Evolutionary conservation across 441 rosid genomes (phyloP), one percentile per base, ranked within the genome.

Genomic region (Croton laevigatus): DNA sequence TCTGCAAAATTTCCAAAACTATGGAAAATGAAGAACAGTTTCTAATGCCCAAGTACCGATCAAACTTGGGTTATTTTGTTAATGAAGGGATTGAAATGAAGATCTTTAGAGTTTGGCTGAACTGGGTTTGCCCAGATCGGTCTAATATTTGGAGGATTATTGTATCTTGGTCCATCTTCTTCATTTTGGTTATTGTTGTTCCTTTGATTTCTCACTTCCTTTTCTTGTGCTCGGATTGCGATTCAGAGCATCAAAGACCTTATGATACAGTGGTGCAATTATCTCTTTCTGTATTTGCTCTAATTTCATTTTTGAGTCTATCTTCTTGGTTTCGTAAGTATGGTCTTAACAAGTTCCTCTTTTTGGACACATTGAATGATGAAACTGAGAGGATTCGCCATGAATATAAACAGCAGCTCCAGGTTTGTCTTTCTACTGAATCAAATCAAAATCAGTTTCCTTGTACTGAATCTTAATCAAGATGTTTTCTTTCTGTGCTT

Each of bases 141-240:
- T 84, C 96, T 7, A 88, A 59, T 20, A 68, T 75, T 0, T 85
- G 89, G 83, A 82, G 68, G 58, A 76, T 83, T 65, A 64, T 74
- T 23, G 75, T 93, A 8, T 89, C 97, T 0, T 91, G 94, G 90
- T 88, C 88, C 1, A 49, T 89, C 17, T 91, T 93, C 82, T 78
- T 89, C 65, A 79, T 89, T 58, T 82, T 93, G 3, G 80, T 87
- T 45, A 60, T 89, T 9, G 83, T 76, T n/a, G 82, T 73, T 14
- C 98, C 98, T 16, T 59, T 89, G n/a, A 81, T 88, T 10, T 91
- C 98, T 0, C 98, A 91, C 85, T 87, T 89, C 69, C 59, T 81
- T 36, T 83, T 89, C 23, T 72, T 78, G 4, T 91, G 98, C 78
- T 82, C 91, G 12, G 57, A 78, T 54, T 93, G 96, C 70, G 98